These are phyloP conservation scores for Santalum album DNA, from an alignment of 164 flowering plant genomes.

Conservation along the genomic window DNA sequence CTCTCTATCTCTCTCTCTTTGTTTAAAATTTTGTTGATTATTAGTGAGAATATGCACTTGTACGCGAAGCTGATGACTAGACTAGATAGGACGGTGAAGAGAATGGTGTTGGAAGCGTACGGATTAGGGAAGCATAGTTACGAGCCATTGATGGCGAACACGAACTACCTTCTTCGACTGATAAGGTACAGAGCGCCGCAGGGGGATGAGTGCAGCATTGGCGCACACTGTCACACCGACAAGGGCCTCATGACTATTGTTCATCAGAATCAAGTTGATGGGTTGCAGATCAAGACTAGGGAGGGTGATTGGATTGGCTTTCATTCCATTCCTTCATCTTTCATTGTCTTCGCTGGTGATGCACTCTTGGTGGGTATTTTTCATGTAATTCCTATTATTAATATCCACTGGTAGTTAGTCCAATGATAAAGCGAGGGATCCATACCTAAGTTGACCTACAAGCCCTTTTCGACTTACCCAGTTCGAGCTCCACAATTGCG, in stretches of 20 bases:
- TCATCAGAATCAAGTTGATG: conserved; percentile 13
- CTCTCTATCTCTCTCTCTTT: background rate
- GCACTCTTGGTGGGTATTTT: conserved; percentile 16
- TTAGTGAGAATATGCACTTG: conserved; percentile 8
- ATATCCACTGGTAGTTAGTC: no score
- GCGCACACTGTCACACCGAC: conserved; percentile 14
- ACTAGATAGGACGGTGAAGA: conserved; percentile 17
- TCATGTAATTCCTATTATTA: no score
- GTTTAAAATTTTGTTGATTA: background rate
- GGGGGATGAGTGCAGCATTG: conserved; percentile 3
- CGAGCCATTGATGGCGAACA: conserved; percentile 8
- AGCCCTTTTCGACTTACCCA: no score
- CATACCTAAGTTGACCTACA: no score
- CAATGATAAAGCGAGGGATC: no score
- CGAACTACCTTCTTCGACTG: conserved; percentile 13
- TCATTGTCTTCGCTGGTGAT: conserved; percentile 33
- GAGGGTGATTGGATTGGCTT: conserved; percentile 26
- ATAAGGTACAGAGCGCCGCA: conserved; percentile 12
- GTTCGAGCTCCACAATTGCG: no score
- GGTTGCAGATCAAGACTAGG: conserved; percentile 11
- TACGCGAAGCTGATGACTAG: conserved; percentile 10
- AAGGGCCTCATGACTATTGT: conserved; percentile 13
- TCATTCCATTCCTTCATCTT: conserved; percentile 18
- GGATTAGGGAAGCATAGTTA: conserved; percentile 11
- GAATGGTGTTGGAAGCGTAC: conserved; percentile 19